These are phyloP conservation scores for Ascochyta viciae-villosae DNA, from an alignment of 2,329 filamentous ascomycete genomes.

Conservation along the genomic window DNA sequence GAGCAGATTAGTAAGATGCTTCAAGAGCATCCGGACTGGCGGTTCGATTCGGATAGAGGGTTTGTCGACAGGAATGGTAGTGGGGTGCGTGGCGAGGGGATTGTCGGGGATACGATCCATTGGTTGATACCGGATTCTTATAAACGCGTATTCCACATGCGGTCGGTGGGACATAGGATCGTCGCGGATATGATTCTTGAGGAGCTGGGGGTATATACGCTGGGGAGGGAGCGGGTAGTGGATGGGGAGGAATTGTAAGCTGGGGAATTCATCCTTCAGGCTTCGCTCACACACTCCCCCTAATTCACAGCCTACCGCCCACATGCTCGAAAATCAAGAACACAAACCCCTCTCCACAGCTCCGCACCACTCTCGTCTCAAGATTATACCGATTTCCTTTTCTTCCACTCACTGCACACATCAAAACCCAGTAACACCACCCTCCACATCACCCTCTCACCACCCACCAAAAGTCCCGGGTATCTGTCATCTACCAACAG, in stretches of 20 bases:
- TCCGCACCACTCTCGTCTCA: too few relatives aligned
- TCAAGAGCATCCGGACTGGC: slow-evolving; percentile 35
- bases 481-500: too few relatives aligned
- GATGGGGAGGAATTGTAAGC: slow-evolving; percentile 16
- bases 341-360: too few relatives aligned
- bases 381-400: too few relatives aligned
- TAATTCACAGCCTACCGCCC: too few relatives aligned
- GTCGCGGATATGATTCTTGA: slow-evolving; percentile 32
- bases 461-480: too few relatives aligned
- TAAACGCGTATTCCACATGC: slow-evolving; percentile 41
- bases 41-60: slow-evolving; percentile 33
- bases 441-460: too few relatives aligned
- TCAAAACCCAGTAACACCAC: too few relatives aligned
- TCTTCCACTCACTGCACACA: too few relatives aligned
- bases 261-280: too few relatives aligned
- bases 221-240: not conserved
- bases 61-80: slow-evolving; percentile 29
- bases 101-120: slow-evolving; percentile 33
- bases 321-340: too few relatives aligned
- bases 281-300: too few relatives aligned
- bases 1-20: slow-evolving; percentile 33
- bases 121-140: slow-evolving; percentile 43
- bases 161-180: slow-evolving; percentile 33
- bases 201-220: slow-evolving; percentile 17
- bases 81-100: slow-evolving; percentile 11